These are phyloP conservation scores for Aspergillus sp. DNA, from an alignment of 2,329 filamentous ascomycete species.

Conservation along the genomic window DNA sequence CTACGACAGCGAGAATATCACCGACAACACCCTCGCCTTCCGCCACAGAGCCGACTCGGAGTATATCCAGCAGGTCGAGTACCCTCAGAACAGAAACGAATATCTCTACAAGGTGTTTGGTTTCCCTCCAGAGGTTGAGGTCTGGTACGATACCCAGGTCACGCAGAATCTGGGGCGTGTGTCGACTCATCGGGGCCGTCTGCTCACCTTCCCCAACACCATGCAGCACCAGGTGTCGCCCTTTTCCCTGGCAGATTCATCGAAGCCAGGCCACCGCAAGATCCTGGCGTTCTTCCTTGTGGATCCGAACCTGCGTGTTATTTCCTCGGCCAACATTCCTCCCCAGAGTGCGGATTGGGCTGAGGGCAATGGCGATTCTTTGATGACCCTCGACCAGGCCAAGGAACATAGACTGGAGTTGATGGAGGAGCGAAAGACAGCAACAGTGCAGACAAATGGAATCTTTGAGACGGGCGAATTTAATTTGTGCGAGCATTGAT, in stretches of 20 bases:
- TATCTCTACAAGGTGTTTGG: slow-evolving; percentile 11
- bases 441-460: not conserved
- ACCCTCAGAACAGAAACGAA: slow-evolving; percentile 4
- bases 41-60: slow-evolving; percentile 33
- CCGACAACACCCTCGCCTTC: slow-evolving; percentile 49
- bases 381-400: slow-evolving; percentile 32
- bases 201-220: slow-evolving; percentile 21
- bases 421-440: slow-evolving; percentile 11
- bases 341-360: slow-evolving; percentile 9
- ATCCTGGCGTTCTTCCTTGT: slow-evolving; percentile 22
- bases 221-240: slow-evolving; percentile 22
- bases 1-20: slow-evolving; percentile 59
- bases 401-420: slow-evolving; percentile 26
- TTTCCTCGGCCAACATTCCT: slow-evolving; percentile 21
- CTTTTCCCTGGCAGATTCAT: slow-evolving; percentile 14
- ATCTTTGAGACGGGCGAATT: slow-evolving; percentile 6
- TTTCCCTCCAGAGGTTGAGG: slow-evolving; percentile 6
- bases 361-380: too few species aligned
- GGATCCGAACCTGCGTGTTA: slow-evolving; percentile 17
- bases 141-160: slow-evolving; percentile 11
- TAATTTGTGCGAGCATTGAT: slow-evolving; percentile 11
- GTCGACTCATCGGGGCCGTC: slow-evolving; percentile 10
- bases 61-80: slow-evolving; percentile 21
- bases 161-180: slow-evolving; percentile 13
- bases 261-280: slow-evolving; percentile 19